Evolutionary conservation across 331 rosid species (phyloP).

Genomic region (Erythrophleum ivorense): DNA sequence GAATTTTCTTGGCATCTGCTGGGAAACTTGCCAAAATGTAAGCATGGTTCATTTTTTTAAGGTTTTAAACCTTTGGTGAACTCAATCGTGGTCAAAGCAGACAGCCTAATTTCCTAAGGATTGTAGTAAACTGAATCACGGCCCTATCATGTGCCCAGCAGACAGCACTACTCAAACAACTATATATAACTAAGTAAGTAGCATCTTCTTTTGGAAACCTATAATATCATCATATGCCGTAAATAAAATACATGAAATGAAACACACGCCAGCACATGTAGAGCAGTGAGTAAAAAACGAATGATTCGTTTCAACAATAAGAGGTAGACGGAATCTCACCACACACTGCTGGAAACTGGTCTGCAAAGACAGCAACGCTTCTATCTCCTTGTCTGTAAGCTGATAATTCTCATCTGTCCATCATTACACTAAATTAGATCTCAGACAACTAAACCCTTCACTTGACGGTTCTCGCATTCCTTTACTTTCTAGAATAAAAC

Average conservation of each 20-base stretch:
- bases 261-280: background rate
- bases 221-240: background rate
- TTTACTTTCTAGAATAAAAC: background rate
- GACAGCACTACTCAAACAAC: background rate
- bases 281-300: background rate
- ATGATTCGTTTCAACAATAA: background rate
- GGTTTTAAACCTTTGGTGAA: background rate
- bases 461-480: background rate
- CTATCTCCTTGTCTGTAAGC: conserved; percentile 65
- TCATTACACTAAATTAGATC: conserved; percentile 16
- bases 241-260: background rate
- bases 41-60: background rate
- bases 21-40: background rate
- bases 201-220: background rate
- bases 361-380: conserved; percentile 74
- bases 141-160: background rate
- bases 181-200: background rate
- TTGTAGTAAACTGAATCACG: background rate
- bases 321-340: conserved; percentile 57
- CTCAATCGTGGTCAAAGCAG: background rate
- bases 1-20: background rate
- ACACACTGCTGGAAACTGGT: conserved; percentile 79
- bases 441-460: background rate
- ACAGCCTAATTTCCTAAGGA: background rate
- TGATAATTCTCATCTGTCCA: conserved; percentile 45